phyloP scores from a whole-genome alignment of 176 grass and related monocot species.

The Zoysia japonica region DNA sequence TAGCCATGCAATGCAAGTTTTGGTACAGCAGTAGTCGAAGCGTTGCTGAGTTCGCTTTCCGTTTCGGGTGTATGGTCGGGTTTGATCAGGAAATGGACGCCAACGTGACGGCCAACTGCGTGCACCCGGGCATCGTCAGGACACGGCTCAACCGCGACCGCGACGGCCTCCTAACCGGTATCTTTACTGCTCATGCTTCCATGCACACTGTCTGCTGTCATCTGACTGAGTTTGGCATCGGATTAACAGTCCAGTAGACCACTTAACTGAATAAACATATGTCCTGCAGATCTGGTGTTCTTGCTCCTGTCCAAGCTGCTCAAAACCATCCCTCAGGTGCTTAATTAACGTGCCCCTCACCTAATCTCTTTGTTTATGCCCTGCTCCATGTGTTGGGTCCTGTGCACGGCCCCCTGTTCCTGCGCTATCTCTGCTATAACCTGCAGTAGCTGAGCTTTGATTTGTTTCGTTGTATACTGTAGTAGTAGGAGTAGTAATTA shows the following conservation, averaged over 20 bases:
- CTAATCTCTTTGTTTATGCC: slow-evolving; percentile 14
- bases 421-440: too few species aligned
- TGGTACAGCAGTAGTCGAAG: too few species aligned
- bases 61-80: background rate
- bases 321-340: slow-evolving; percentile 96
- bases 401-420: background rate
- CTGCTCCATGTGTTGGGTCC: slow-evolving; percentile 38
- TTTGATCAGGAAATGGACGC: slow-evolving; percentile 56
- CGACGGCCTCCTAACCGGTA: slow-evolving; percentile 78
- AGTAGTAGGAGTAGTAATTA: too few species aligned
- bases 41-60: background rate
- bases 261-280: too few species aligned
- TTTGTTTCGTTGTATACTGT: too few species aligned
- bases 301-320: slow-evolving; percentile 88
- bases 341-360: slow-evolving; percentile 12
- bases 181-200: background rate
- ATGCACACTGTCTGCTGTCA: background rate
- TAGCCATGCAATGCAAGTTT: too few species aligned
- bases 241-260: too few species aligned
- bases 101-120: slow-evolving; percentile 88
- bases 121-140: slow-evolving; percentile 91
- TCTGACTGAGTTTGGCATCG: too few species aligned
- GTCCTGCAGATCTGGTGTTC: slow-evolving; percentile 75
- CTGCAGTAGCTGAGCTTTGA: too few species aligned
- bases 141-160: slow-evolving; percentile 92